Evolutionary conservation across 129 eudicot species (phyloP), one percentile per base, ranked within the genome.

Genomic region (Flaveria robusta): DNA sequence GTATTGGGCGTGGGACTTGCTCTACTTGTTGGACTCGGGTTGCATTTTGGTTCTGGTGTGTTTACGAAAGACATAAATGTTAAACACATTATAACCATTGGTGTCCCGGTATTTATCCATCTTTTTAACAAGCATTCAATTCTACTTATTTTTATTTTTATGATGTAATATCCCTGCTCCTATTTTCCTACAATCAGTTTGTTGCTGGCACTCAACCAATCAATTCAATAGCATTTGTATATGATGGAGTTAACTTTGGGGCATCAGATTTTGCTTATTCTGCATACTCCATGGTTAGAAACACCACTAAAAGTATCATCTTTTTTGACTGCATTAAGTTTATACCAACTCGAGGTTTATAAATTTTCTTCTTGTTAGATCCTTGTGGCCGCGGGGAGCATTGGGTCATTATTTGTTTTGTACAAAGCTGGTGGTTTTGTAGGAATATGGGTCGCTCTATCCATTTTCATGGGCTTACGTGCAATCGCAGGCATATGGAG

Each of bases 171-270:
- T 70, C 3, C 18, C 20, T 47, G 9, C 15, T 29, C 51, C 3
- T 75, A 14, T 75, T 22, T 54, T 18, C 70, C 16, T 5, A 67
- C 56, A 49, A 67, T 68, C 83, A 92, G 97, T 87, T 92, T 62
- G 96, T 92, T 45, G 97, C 97, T 29, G 97, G 81, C 31, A 92
- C 97, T 39, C 97, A 92, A 67, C 97, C 97, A 49, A 84, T 92
- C 77, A 92, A 92, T 39, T 85, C 96, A 6, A 66, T 89, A 18
- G 92, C 97, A 29, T 89, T 92, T 42, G 91, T 92, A 9, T 91
- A 79, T 60, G 95, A 91, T 19, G 97, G 97, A 13, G 85, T 92
- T 27, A 92, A 92, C 68, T 92, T 89, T 84, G 97, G 97, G 46
- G 92, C 96, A n/a, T 87, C 90, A 9, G 97, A 89, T 74, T 92